These are phyloP conservation scores for Gnomoniopsis sp. DNA, from an alignment of 2,329 filamentous ascomycete species.

Conservation along the genomic window DNA sequence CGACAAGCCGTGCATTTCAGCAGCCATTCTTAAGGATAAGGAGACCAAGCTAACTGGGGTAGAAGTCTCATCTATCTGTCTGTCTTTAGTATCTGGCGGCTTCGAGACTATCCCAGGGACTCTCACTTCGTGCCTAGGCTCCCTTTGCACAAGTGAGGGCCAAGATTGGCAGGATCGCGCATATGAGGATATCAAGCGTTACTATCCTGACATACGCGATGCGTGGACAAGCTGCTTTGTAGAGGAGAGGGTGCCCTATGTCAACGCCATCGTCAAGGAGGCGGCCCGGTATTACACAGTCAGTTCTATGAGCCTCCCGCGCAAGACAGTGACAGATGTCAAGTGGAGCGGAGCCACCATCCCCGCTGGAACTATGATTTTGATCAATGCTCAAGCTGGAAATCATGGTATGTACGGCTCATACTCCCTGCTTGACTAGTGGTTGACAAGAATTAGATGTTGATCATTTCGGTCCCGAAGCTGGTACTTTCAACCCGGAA, in stretches of 20 bases:
- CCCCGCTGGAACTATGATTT: conserved; percentile 49
- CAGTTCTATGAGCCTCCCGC: conserved; percentile 47
- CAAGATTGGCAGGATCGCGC: conserved; percentile 50
- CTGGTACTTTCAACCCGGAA: conserved; percentile 44
- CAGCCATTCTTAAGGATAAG: conserved; percentile 50
- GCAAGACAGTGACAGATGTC: conserved; percentile 47
- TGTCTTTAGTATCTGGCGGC: conserved; percentile 49
- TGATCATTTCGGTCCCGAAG: conserved; percentile 45
- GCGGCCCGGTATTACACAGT: conserved; percentile 52
- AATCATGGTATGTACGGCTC: conserved; percentile 42
- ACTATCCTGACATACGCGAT: conserved; percentile 41
- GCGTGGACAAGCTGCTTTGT: conserved; percentile 43
- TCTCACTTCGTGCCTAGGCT: conserved; percentile 48
- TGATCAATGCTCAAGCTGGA: conserved; percentile 53
- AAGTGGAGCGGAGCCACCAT: conserved; percentile 48
- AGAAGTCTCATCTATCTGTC: conserved; percentile 50
- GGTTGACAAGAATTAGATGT: no score
- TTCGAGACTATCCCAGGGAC: conserved; percentile 54
- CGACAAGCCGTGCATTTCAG: conserved; percentile 52
- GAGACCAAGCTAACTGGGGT: conserved; percentile 50
- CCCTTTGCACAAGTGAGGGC: conserved; percentile 43
- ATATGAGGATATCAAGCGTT: conserved; percentile 46
- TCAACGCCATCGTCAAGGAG: conserved; percentile 48
- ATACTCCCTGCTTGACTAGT: no score
- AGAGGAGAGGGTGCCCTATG: conserved; percentile 46